Base-by-base conservation (phyloP, 1,284 basidiomycete species). In the Cutaneotrichosporon dermatis region DNA sequence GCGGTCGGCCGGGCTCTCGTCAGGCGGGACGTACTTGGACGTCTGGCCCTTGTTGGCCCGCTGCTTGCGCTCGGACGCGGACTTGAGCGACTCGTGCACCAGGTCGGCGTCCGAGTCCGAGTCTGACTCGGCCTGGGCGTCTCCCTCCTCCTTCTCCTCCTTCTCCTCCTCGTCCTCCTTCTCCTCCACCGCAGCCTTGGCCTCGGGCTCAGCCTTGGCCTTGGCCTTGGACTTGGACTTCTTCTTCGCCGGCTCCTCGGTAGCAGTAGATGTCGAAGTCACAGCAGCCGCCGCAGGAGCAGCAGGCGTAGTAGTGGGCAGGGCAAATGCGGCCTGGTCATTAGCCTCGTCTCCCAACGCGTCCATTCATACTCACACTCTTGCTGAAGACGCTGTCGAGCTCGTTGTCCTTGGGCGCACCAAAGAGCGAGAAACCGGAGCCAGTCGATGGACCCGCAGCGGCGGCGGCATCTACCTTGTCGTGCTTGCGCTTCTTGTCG, bases 1-100 rank as follows among this genome's bases (percentile, higher is more conserved):
- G 53, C 88, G 82, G 60, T 84, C 84, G 57, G 84, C 85, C 9
- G 82, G 39, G 0, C 87, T 87, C 76, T 94, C 91, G 55, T 83
- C 85, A 33, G 77, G 66, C 0, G 88, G 89, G 1, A 82, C 79
- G 66, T 82, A 83, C 58, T 75, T 76, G 25, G 25, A 25, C 25
- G 25, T 25, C 25, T 25, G 25, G 25, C 25, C 25, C 25, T 25
- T 25, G 25, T 25, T 25, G 25, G 25, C 25, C 25, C 25, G 25
- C 25, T 25, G 25, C 25, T 25, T 41, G 25, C 55, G 44, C 41
- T 46, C 53, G 2, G 57, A 44, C 12, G 58, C 41, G 12, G 59
- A 54, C 43, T 66, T 67, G 34, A 79, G 55, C 2, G 74, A 69
- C 58, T 80, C 80, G 63, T 80, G 78, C 7, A 80, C 73, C 52